Evolutionary conservation across 805 yeast species (phyloP).

Genomic region (Kazachstania viticola): DNA sequence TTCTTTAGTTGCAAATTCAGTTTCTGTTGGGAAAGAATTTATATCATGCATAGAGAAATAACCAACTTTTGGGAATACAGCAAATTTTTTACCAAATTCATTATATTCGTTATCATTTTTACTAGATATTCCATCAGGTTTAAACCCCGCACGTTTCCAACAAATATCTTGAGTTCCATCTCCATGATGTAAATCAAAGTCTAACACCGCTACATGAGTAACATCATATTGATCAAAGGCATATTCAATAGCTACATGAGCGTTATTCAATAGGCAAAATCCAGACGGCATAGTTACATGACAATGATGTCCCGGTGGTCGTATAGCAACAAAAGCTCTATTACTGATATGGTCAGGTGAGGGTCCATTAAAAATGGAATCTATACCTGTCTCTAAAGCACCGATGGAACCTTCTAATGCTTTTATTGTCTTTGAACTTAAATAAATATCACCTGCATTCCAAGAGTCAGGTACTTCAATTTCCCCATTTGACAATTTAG

Average conservation of each 20-base stretch:
- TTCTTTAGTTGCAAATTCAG: conserved; percentile 62
- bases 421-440: conserved; percentile 50
- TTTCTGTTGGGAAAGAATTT: conserved; percentile 76
- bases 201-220: conserved; percentile 72
- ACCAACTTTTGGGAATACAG: conserved; percentile 51
- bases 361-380: conserved; percentile 33
- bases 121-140: conserved; percentile 19
- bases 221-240: conserved; percentile 51
- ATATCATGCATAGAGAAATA: conserved; percentile 79
- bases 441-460: conserved; percentile 76
- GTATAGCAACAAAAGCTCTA: conserved; percentile 52
- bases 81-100: conserved; percentile 35
- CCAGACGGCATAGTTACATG: conserved; percentile 80
- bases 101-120: conserved; percentile 33
- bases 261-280: conserved; percentile 71
- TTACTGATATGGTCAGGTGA: conserved; percentile 26
- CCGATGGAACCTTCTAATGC: conserved; percentile 74
- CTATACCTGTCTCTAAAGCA: conserved; percentile 62
- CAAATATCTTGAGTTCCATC: conserved; percentile 83
- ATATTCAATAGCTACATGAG: conserved; percentile 69
- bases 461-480: conserved; percentile 72
- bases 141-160: conserved; percentile 53
- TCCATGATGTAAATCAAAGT: conserved; percentile 80
- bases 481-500: conserved; percentile 38
- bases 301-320: conserved; percentile 86